Percentiles rank a stretch among this genome's conserved stretches.
phyloP scores from a whole-genome alignment of 768 basidiomycete species.

The Hemileccinum rubropunctum region DNA sequence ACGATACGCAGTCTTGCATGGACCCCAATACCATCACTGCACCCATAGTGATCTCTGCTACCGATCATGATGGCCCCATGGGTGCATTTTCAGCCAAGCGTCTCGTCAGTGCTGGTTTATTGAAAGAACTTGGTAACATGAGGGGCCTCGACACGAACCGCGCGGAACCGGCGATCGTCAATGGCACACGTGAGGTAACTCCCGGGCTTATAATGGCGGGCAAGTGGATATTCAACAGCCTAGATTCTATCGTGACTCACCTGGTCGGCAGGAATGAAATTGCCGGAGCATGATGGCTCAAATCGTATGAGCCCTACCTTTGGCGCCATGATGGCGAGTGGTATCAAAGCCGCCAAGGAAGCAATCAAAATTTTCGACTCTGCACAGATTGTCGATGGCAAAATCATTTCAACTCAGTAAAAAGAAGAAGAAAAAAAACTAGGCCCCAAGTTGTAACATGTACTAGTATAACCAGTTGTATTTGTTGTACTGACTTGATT shows the following conservation, averaged over 20 bases:
- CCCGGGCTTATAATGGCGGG: slow-evolving; percentile 76
- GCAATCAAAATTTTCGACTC: slow-evolving; percentile 52
- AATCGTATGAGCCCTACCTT: slow-evolving; percentile 80
- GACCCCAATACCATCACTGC: slow-evolving; percentile 84
- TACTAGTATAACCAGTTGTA: no score
- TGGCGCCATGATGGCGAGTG: slow-evolving; percentile 77
- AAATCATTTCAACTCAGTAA: slow-evolving; percentile 40
- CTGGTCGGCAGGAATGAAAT: slow-evolving; percentile 64
- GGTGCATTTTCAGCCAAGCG: slow-evolving; percentile 81
- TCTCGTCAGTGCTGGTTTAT: slow-evolving; percentile 69
- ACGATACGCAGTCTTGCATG: slow-evolving; percentile 78
- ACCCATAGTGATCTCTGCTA: slow-evolving; percentile 67
- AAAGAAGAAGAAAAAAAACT: no score
- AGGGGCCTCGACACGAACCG: slow-evolving; percentile 77
- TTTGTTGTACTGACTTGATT: no score
- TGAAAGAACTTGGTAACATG: slow-evolving; percentile 78
- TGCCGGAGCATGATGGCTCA: slow-evolving; percentile 76
- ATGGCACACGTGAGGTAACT: slow-evolving; percentile 70
- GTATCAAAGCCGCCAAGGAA: slow-evolving; percentile 68
- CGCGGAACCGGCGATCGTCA: slow-evolving; percentile 80
- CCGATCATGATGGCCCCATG: slow-evolving; percentile 78
- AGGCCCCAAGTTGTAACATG: not conserved
- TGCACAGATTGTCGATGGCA: slow-evolving; percentile 51
- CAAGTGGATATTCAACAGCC: slow-evolving; percentile 27
- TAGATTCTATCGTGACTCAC: not conserved